phyloP scores from a whole-genome alignment of 2,329 filamentous ascomycete genomes.

The Phoma sp. region DNA sequence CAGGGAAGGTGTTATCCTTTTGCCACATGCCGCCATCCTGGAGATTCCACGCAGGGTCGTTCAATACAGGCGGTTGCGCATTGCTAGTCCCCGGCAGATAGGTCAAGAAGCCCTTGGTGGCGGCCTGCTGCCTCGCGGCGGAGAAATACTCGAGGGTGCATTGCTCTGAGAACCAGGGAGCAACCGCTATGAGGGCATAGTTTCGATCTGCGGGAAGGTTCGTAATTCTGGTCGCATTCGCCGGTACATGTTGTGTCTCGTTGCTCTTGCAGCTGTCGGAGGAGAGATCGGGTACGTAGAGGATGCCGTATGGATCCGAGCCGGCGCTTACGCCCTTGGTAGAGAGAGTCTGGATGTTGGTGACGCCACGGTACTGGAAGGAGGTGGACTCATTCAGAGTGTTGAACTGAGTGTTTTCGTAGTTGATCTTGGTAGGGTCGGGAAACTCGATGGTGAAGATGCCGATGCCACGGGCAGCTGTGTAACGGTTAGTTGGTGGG shows the following conservation, averaged over 20 bases:
- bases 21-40: constrained; percentile 75
- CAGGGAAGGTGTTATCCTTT: constrained; percentile 71
- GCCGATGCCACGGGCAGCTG: constrained; percentile 44
- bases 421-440: constrained; percentile 37
- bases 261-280: constrained; percentile 67
- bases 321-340: constrained; percentile 67
- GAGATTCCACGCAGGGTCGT: constrained; percentile 72
- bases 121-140: constrained; percentile 62
- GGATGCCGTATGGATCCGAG: constrained; percentile 73
- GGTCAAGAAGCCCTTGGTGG: constrained; percentile 63
- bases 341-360: constrained; percentile 77
- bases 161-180: constrained; percentile 78
- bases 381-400: constrained; percentile 39
- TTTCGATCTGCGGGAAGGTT: constrained; percentile 68
- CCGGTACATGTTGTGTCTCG: constrained; percentile 70
- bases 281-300: constrained; percentile 80
- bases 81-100: constrained; percentile 58
- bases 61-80: constrained; percentile 67
- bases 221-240: constrained; percentile 73
- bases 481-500: constrained; percentile 20
- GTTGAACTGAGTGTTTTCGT: constrained; percentile 39
- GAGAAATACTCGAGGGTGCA: constrained; percentile 78
- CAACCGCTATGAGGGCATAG: constrained; percentile 79
- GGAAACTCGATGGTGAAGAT: constrained; percentile 47
- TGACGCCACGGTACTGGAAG: constrained; percentile 47